Conservation (phyloP, 176 grass and related monocot genomes). For the Triticum urartu region DNA sequence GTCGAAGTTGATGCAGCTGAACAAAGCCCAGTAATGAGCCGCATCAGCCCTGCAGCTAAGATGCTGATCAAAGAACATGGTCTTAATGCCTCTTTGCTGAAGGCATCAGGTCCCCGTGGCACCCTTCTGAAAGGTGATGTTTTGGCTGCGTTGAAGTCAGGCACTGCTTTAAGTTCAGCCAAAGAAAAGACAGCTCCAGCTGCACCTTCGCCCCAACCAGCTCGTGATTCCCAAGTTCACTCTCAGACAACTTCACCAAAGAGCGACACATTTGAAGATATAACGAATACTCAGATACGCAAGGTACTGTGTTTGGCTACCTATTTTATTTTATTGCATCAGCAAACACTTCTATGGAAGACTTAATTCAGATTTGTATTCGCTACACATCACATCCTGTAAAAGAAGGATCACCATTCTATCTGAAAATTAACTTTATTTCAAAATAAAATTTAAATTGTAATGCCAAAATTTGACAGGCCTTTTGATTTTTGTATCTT, state of each 20-base stretch:
- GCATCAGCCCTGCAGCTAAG: conserved; percentile 88
- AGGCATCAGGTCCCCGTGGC: conserved; percentile 87
- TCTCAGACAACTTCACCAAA: conserved; percentile 36
- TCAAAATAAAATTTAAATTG: not conserved
- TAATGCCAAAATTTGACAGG: not conserved
- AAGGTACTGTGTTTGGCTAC: conserved; percentile 61
- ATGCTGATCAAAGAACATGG: conserved; percentile 83
- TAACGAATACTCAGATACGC: conserved; percentile 85
- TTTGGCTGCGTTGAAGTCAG: conserved; percentile 71
- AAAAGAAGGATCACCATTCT: not conserved
- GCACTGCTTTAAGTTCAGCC: conserved; percentile 34
- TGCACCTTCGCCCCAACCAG: conserved; percentile 38
- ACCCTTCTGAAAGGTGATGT: conserved; percentile 97
- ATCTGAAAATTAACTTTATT: not conserved
- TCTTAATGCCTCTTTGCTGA: conserved; percentile 64
- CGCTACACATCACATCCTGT: not conserved
- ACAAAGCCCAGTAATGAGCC: conserved; percentile 47
- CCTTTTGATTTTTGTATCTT: not conserved
- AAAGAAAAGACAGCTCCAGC: conserved; percentile 49
- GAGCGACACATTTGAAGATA: conserved; percentile 65
- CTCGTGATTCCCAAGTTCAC: conserved; percentile 37
- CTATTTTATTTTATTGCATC: conserved; percentile 18
- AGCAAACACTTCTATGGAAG: not conserved
- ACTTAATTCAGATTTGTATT: not conserved
- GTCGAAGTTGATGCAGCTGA: conserved; percentile 38